Evolutionary conservation across 2,329 filamentous ascomycete species (phyloP), one percentile per base, ranked within the genome.

Genomic region (Phaeosphaeriaceae sp.): DNA sequence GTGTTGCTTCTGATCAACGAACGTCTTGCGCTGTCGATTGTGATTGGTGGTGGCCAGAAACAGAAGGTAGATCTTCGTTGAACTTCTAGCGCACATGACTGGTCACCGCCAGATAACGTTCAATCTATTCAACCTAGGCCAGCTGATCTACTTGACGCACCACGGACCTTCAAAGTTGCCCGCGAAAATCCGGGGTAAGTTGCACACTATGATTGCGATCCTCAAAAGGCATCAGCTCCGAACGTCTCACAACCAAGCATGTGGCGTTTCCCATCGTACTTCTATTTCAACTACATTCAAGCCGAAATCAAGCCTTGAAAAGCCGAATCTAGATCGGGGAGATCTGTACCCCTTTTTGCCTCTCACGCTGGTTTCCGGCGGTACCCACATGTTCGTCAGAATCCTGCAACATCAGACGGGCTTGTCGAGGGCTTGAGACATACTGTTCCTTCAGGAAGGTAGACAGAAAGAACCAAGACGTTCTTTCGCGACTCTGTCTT

Each of bases 71-170:
- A 51, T 51, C 47, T 53, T 21, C 27, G 2, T 50, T 42, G 13
- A 11, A 36, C 31, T 36, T 36, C 11, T 15, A 36, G 31, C 31
- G 31, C 62, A 61, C 60, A 55, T 69, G 55, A 73, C 66, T 73
- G 70, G 70, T 46, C 54, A 44, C 48, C 47, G 45, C 25, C 36
- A 57, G 19, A 53, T 49, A 54, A 51, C 60, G 40, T 47, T 66
- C 64, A 67, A 71, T 70, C 53, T 68, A 70, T 64, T 51, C 46
- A 24, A 25, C 49, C 47, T 52, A 45, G 56, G 47, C 54, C 66
- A 65, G 56, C 62, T 69, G 66, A 69, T 70, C 62, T 65, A 63
- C 55, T 54, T 59, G 53, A 61, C 57, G 61, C 61, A 58, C 56
- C 54, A 51, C 44, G 60, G 56, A 56, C 57, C 55, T 53, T 42